Evolutionary conservation across 495 filamentous ascomycete species (phyloP).

Genomic region (Cercophora samala): DNA sequence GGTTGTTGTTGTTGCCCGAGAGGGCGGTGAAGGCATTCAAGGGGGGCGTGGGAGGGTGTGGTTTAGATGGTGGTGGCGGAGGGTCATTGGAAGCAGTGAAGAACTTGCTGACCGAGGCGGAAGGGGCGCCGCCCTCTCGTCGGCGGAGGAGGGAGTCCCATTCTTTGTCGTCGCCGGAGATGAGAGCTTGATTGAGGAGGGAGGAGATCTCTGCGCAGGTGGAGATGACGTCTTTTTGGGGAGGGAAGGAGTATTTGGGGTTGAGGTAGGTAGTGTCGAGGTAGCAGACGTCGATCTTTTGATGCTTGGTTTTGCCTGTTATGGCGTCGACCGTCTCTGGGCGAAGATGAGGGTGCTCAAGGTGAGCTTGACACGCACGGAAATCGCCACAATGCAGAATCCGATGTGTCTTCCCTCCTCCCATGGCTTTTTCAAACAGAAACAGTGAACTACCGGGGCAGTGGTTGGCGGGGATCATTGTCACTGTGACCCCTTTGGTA

Average conservation of each 20-base stretch:
- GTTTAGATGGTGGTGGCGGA: neutral
- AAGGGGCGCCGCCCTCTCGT: conserved; percentile 19
- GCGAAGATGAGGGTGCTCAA: conserved; percentile 74
- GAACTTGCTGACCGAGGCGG: conserved; percentile 42
- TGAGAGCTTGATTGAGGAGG: conserved; percentile 41
- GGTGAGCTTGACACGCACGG: conserved; percentile 80
- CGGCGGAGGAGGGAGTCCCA: conserved; percentile 34
- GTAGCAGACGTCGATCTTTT: conserved; percentile 91
- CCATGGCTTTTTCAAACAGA: conserved; percentile 77
- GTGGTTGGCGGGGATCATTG: conserved; percentile 95
- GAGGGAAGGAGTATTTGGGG: conserved; percentile 92
- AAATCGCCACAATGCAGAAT: conserved; percentile 97
- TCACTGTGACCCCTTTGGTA: conserved; percentile 78
- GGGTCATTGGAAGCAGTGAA: conserved; percentile 27
- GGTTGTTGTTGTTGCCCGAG: conserved; percentile 6
- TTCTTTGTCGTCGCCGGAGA: conserved; percentile 28
- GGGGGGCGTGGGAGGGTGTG: neutral
- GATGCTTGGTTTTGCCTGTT: conserved; percentile 67
- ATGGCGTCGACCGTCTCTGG: conserved; percentile 67
- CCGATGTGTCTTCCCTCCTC: conserved; percentile 62
- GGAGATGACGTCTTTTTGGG: conserved; percentile 76
- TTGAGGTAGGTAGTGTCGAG: conserved; percentile 96
- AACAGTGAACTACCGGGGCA: conserved; percentile 94
- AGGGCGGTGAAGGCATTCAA: conserved; percentile 31
- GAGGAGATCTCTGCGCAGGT: conserved; percentile 91